Percentiles rank a stretch among this genome's conserved stretches.
These are phyloP conservation scores for Pichia sp. DNA, from an alignment of 1,139 yeast genomes.

Conservation along the genomic window DNA sequence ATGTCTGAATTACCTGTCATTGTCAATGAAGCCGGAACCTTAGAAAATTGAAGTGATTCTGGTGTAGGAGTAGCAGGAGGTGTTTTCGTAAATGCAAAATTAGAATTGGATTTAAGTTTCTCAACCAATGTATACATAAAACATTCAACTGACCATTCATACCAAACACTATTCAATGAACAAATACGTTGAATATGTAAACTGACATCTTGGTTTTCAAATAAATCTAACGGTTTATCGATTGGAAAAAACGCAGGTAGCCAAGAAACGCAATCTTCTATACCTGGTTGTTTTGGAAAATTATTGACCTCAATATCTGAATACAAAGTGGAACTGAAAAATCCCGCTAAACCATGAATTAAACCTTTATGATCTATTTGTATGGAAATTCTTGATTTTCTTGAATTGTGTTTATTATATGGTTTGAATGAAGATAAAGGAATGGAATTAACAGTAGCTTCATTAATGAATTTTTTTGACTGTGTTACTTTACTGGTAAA, in stretches of 20 bases:
- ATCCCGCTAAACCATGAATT: conserved; percentile 72
- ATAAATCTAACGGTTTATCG: conserved; percentile 40
- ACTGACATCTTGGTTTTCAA: conserved; percentile 49
- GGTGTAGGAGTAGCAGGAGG: not conserved
- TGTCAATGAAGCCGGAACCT: not conserved
- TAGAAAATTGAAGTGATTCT: not conserved
- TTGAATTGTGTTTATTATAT: conserved; percentile 19
- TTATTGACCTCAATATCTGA: conserved; percentile 52
- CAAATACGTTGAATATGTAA: conserved; percentile 38
- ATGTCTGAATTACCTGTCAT: no score
- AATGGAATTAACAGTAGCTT: no score
- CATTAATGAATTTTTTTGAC: no score
- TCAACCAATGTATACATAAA: conserved; percentile 37
- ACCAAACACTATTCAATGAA: conserved; percentile 49
- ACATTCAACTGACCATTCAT: conserved; percentile 63
- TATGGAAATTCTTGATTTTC: conserved; percentile 20
- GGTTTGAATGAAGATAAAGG: not conserved
- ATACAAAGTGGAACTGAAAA: conserved; percentile 61
- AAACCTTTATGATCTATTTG: conserved; percentile 38
- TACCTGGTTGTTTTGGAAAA: conserved; percentile 19
- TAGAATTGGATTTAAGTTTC: no score
- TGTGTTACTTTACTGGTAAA: conserved; percentile 40
- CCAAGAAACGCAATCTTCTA: conserved; percentile 45
- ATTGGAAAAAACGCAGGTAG: conserved; percentile 74
- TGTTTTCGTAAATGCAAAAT: not conserved